Evolutionary conservation across 208 protist species (phyloP), one percentile per base, ranked within the genome.

Genomic region (Histomonas meleagridis): DNA sequence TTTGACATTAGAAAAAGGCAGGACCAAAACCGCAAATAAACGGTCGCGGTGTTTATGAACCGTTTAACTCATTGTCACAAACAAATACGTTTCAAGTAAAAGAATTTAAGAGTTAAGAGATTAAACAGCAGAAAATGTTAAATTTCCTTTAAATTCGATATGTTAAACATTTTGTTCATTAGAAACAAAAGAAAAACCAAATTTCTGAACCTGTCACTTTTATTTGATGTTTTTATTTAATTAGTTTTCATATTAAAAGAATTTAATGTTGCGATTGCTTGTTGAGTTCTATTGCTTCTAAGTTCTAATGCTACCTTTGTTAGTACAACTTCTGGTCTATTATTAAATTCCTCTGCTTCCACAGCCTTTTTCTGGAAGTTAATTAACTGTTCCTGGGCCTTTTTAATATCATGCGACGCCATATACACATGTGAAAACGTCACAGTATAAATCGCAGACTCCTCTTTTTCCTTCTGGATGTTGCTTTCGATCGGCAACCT

Each of bases 1-100:
- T 86, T 86, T 7, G 76, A 86, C 76, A 86, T 86, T 28, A 53
- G 43, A 21, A 51, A n/a, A n/a, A n/a, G n/a, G n/a, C n/a, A n/a
- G n/a, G n/a, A n/a, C n/a, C n/a, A n/a, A n/a, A n/a, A n/a, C n/a
- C n/a, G n/a, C n/a, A n/a, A n/a, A n/a, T n/a, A n/a, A n/a, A n/a
- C n/a, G n/a, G n/a, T n/a, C n/a, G n/a, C n/a, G n/a, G n/a, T n/a
- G n/a, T n/a, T n/a, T n/a, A n/a, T n/a, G n/a, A n/a, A n/a, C n/a
- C n/a, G n/a, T n/a, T n/a, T n/a, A n/a, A n/a, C n/a, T n/a, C n/a
- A n/a, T n/a, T n/a, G n/a, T n/a, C n/a, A n/a, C n/a, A n/a, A n/a
- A n/a, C n/a, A n/a, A n/a, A n/a, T n/a, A n/a, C n/a, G n/a, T n/a
- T n/a, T n/a, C n/a, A n/a, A n/a, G n/a, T n/a, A n/a, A n/a, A n/a